Evolutionary conservation across 371 early-diverging fungal species (phyloP).

Genomic region (Paramicrosporidium saccamoebae): DNA sequence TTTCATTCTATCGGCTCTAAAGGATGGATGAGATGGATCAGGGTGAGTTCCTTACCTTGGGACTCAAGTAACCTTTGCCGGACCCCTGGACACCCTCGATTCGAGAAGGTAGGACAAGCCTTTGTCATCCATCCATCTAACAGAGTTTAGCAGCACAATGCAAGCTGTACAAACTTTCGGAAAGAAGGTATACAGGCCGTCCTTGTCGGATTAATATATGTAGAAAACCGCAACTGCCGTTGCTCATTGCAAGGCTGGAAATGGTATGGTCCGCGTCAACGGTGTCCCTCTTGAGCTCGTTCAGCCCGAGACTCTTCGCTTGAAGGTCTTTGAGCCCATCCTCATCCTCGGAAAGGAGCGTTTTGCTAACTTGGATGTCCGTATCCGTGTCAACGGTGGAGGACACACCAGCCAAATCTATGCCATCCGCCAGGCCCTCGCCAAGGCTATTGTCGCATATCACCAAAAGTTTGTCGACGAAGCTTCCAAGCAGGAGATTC

Average conservation of each 20-base stretch:
- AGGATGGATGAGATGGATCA: no score
- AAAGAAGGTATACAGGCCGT: conserved; percentile 4
- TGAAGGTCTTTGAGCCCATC: conserved; percentile 96
- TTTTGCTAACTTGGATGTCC: conserved; percentile 86
- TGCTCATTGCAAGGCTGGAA: conserved; percentile 89
- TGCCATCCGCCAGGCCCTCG: conserved; percentile 97
- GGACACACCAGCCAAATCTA: conserved; percentile 91
- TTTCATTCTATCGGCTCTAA: conserved; percentile 39
- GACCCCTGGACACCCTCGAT: no score
- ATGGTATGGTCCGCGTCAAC: conserved; percentile 87
- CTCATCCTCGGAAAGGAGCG: conserved; percentile 79
- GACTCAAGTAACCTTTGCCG: no score
- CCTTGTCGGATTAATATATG: conserved; percentile 1
- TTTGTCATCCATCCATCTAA: no score
- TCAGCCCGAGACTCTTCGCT: conserved; percentile 78
- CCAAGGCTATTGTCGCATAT: conserved; percentile 95
- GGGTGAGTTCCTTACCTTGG: no score
- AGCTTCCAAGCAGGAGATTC: conserved; percentile 95
- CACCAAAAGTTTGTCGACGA: conserved; percentile 99
- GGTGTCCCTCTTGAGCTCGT: conserved; percentile 85
- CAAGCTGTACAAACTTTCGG: conserved; percentile 12
- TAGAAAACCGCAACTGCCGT: conserved; percentile 98
- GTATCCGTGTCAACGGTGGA: conserved; percentile 90
- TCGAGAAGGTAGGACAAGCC: no score
- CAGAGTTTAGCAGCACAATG: no score